Conservation (phyloP, 1,284 basidiomycete genomes). For the Heliocybe sulcata region DNA sequence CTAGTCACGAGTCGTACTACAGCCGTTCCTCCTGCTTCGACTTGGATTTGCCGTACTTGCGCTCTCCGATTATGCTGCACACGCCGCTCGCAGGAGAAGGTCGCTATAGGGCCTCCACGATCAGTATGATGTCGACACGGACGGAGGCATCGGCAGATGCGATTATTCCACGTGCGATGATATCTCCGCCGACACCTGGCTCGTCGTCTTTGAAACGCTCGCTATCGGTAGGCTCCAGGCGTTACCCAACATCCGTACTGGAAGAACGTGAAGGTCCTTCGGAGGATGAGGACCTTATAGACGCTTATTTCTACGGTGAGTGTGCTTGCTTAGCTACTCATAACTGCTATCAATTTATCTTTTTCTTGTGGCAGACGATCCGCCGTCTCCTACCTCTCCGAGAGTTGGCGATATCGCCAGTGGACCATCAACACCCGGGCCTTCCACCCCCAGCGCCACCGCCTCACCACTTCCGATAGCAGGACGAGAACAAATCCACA, state of each 20-base stretch:
- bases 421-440: background rate
- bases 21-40: conserved; percentile 5
- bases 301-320: conserved; percentile 40
- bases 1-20: conserved; percentile 9
- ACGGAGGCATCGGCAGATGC: conserved; percentile 51
- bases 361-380: background rate
- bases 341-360: conserved; percentile 8
- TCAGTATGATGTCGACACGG: conserved; percentile 52
- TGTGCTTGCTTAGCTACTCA: background rate
- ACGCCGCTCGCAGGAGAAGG: conserved; percentile 8
- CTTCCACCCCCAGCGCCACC: background rate
- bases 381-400: background rate
- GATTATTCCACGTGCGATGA: conserved; percentile 31
- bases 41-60: conserved; percentile 10
- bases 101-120: conserved; percentile 36
- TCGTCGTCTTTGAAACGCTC: conserved; percentile 3
- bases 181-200: conserved; percentile 15
- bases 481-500: conserved; percentile 9
- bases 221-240: conserved; percentile 15
- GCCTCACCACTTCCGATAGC: conserved; percentile 9
- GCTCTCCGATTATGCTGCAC: conserved; percentile 9
- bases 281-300: conserved; percentile 37
- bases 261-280: conserved; percentile 27
- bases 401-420: background rate
- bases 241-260: conserved; percentile 13